A percentile compares a stretch with the other conserved stretches of the same genome.
Conservation (phyloP, 2,329 filamentous ascomycete genomes). For the Diplodia corticola region DNA sequence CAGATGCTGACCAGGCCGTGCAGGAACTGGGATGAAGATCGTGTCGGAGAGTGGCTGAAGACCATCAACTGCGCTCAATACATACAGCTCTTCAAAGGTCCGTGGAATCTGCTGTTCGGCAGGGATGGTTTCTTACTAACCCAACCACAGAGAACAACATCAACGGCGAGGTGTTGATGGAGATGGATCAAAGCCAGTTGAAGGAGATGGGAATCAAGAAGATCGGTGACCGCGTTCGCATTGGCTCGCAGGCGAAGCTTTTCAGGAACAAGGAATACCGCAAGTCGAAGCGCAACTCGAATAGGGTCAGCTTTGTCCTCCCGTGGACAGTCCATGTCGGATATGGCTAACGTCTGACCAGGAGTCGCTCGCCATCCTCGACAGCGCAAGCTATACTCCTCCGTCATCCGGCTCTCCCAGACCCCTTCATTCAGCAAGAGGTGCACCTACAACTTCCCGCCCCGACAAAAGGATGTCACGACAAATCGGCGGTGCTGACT, state of each 20-base stretch:
- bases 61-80: slow-evolving; percentile 94
- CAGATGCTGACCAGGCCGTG: slow-evolving; percentile 28
- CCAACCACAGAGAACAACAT: slow-evolving; percentile 73
- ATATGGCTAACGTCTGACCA: slow-evolving; percentile 40
- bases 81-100: slow-evolving; percentile 78
- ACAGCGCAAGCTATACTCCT: slow-evolving; percentile 62
- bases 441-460: slow-evolving; percentile 46
- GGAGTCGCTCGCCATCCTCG: slow-evolving; percentile 82
- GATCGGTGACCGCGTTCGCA: slow-evolving; percentile 90
- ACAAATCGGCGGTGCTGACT: slow-evolving; percentile 39
- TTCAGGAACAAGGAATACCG: slow-evolving; percentile 52
- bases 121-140: slow-evolving; percentile 25
- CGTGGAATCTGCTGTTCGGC: slow-evolving; percentile 24
- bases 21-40: slow-evolving; percentile 81
- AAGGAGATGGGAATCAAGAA: slow-evolving; percentile 99
- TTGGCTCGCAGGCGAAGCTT: slow-evolving; percentile 56
- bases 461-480: slow-evolving; percentile 51
- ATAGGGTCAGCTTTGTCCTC: slow-evolving; percentile 64
- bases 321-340: slow-evolving; percentile 24
- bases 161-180: slow-evolving; percentile 92
- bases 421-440: slow-evolving; percentile 56
- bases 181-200: slow-evolving; percentile 94
- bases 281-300: slow-evolving; percentile 63
- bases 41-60: slow-evolving; percentile 85
- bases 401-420: slow-evolving; percentile 67